Base-by-base conservation (phyloP, 2,329 filamentous ascomycete genomes). In the Fusarium continuum region DNA sequence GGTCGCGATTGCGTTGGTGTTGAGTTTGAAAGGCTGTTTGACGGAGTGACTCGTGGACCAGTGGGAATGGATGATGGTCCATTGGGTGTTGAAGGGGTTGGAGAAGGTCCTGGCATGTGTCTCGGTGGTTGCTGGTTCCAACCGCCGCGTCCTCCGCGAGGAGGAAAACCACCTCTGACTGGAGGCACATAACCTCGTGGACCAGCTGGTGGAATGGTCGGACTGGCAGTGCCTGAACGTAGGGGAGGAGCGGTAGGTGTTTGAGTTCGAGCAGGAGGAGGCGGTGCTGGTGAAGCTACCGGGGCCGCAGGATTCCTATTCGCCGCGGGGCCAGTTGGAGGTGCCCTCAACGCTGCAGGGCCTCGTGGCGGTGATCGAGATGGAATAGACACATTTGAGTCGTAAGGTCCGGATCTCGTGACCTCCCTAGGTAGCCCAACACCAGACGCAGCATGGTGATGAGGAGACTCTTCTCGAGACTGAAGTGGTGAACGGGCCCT, bases 101-200 rank as follows among this genome's bases (percentile, higher is more conserved):
- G 72, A 8, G 77, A 74, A 16, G 72, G 70, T 8, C 75, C 74
- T 14, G 74, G 60, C 52, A 75, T 64, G 54, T 76, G 73, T 52
- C 76, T 71, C 6, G 74, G 45, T 3, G 75, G 68, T 8, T 73
- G 48, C 63, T 71, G 75, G 34, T 61, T 72, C 82, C 83, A 84
- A 14, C 75, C 73, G 5, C 81, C 79, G 48, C 83, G 78, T 40
- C 79, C 78, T 25, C 80, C 77, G 22, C 83, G 81, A 8, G 76
- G 61, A 19, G 73, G 64, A 55, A 79, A 85, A 3, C 80, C 76
- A 35, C 82, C 80, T 44, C 81, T 77, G 9, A 70, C 61, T 5
- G 80, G 72, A 6, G 82, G 73, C 3, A 83, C 77, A 59, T 85
- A 86, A 28, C 83, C 83, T 61, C 84, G 78, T 4, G 84, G 84